Percentiles rank a stretch among this genome's conserved stretches.
phyloP scores from a whole-genome alignment of 805 yeast genomes.

The Lipomyces orientalis region DNA sequence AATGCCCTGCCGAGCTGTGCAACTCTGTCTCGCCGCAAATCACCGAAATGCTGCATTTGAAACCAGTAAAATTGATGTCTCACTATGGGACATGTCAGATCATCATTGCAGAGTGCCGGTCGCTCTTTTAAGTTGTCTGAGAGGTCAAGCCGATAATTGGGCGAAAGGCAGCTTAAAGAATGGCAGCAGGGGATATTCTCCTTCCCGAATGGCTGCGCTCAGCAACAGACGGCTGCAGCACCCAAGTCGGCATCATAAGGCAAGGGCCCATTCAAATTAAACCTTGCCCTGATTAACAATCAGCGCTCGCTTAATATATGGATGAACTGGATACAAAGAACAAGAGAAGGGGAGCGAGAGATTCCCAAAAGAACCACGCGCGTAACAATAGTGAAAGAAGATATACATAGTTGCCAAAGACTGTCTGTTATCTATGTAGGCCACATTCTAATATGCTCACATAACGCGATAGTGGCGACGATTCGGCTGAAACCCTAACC shows the following conservation, averaged over 20 bases:
- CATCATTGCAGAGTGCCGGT: neutral
- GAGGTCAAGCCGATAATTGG: neutral
- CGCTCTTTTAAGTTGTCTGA: neutral
- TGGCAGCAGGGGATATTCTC: neutral
- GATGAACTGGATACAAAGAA: neutral
- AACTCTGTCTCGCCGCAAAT: neutral
- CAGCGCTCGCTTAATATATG: neutral
- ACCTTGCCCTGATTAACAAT: neutral
- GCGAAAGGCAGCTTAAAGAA: neutral
- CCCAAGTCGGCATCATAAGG: too few relatives aligned
- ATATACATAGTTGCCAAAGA: too few relatives aligned
- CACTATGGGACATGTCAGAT: neutral
- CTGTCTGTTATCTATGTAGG: too few relatives aligned
- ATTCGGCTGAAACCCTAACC: too few relatives aligned
- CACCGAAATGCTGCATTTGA: too few relatives aligned
- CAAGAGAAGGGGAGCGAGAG: neutral
- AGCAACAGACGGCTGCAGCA: neutral
- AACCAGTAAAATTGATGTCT: neutral
- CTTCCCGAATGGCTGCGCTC: too few relatives aligned
- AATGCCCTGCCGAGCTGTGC: neutral
- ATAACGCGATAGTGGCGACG: too few relatives aligned
- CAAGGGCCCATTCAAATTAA: neutral
- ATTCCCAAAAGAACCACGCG: neutral
- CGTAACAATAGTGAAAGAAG: too few relatives aligned
- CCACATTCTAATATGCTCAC: too few relatives aligned